Base-by-base conservation (phyloP, 2,329 filamentous ascomycete genomes). In the Blumeria hordei region DNA sequence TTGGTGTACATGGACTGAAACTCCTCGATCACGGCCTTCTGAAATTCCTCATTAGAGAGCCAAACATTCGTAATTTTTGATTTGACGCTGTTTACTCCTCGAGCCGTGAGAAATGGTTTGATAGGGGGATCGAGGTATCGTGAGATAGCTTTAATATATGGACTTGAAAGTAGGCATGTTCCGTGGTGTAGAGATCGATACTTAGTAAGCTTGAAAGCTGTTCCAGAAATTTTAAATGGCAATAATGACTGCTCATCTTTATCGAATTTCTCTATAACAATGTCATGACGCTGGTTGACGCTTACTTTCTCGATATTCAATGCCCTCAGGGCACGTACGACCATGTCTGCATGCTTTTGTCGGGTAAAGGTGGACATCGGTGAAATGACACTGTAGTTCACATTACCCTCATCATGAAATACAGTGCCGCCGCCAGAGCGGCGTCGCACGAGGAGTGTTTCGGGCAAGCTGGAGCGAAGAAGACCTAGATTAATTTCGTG, bases 361-460 rank as follows among this genome's bases (percentile, higher is more conserved):
- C 92, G 78, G 58, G 90, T 83, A 65, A 96, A 96, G 0, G 68
- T 69, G 0, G 73, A 71, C 0, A 85, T 77, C 1, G 88, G 88
- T 59, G 81, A 87, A 52, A 94, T 93, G 55, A 96, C 86, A 65
- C 83, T 85, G 74, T 88, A 98, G 68, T 98, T 98, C 61, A 94
- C 76, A 66, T 98, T 98, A 55, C 90, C 90, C 44, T 73, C 69
- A 67, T 96, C 92, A 67, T 98, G 92, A 65, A 94, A 96, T 54
- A 98, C 92, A 1, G 92, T 80, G 49, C 92, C 92, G 52, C 92
- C 92, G 33, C 92, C 92, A 21, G 83, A 88, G 53, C 90, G 78
- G 16, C 92, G 77, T 11, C 92, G 80, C 5, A 98, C 85, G 11
- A 94, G 78, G 56, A 73, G 62, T 39, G 78, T 68, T 52, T 65